Evolutionary conservation across 2,329 filamentous ascomycete genomes (phyloP).

Genomic region (Nemania sp.): DNA sequence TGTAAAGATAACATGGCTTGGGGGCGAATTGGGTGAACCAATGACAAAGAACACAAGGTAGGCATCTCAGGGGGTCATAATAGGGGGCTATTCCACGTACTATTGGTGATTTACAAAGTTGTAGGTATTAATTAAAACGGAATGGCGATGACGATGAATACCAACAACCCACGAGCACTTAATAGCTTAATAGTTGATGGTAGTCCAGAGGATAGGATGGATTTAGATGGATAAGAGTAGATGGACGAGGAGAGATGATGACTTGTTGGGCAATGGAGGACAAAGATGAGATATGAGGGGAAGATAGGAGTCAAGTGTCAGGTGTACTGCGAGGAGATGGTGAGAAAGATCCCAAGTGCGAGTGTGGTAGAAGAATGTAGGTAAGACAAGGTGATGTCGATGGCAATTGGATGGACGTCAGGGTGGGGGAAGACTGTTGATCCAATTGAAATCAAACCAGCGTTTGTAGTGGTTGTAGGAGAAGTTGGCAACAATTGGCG

Average conservation of each 20-base stretch:
- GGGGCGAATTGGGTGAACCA: background rate
- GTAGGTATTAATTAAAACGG: slow-evolving; percentile 1
- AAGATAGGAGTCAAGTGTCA: slow-evolving; percentile 32
- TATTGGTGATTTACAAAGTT: slow-evolving; percentile 19
- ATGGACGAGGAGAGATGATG: slow-evolving; percentile 25
- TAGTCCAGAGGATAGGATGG: slow-evolving; percentile 5
- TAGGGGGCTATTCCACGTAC: slow-evolving; percentile 18
- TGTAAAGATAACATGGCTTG: background rate
- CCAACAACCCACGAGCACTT: slow-evolving; percentile 12
- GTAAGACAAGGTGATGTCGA: slow-evolving; percentile 29
- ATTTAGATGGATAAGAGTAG: slow-evolving; percentile 6
- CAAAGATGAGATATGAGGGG: slow-evolving; percentile 39
- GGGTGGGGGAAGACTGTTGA: slow-evolving; percentile 33
- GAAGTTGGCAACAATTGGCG: slow-evolving; percentile 21
- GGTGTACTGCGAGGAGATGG: slow-evolving; percentile 9
- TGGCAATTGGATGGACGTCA: slow-evolving; percentile 32
- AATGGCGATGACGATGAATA: slow-evolving; percentile 15
- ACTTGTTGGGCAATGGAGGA: slow-evolving; percentile 30
- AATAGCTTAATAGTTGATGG: slow-evolving; percentile 17
- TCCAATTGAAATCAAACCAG: slow-evolving; percentile 26
- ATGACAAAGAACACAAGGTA: slow-evolving; percentile 1
- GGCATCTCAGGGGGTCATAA: background rate
- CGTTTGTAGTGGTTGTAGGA: slow-evolving; percentile 14
- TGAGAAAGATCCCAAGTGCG: slow-evolving; percentile 15
- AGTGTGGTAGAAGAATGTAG: slow-evolving; percentile 22